Conservation (phyloP, 495 filamentous ascomycete genomes). For the Penicillium nucicola region DNA sequence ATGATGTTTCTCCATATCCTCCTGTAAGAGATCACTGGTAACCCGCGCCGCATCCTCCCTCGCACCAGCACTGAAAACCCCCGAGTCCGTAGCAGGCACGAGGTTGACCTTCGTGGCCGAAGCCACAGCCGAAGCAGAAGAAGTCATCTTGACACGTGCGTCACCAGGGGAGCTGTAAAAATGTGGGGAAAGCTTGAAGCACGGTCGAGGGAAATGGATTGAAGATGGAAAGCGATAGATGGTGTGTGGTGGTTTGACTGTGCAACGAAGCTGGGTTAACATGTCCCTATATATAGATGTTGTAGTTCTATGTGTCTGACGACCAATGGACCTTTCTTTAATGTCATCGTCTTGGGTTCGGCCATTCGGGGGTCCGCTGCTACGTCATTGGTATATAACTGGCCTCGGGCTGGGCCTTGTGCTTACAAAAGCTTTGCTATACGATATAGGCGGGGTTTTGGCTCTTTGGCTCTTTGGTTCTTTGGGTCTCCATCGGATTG, state of each 20-base stretch:
- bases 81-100: conserved; percentile 48
- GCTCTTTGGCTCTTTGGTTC: too few species aligned
- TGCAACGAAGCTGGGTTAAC: too few species aligned
- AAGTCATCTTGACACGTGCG: too few species aligned
- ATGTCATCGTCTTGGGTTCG: background rate
- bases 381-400: conserved; percentile 12
- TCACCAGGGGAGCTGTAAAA: background rate
- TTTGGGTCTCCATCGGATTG: too few species aligned
- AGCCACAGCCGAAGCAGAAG: conserved; percentile 46
- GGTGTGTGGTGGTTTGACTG: too few species aligned
- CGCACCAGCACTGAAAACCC: conserved; percentile 52
- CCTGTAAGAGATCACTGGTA: conserved; percentile 64
- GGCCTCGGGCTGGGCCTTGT: too few species aligned
- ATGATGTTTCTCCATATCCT: conserved; percentile 72
- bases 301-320: too few species aligned
- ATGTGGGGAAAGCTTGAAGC: background rate
- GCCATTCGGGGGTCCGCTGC: conserved; percentile 8
- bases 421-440: too few species aligned
- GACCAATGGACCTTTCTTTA: too few species aligned
- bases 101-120: conserved; percentile 62
- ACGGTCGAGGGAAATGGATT: background rate
- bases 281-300: too few species aligned
- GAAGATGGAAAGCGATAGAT: background rate
- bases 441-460: too few species aligned
- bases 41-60: conserved; percentile 56